These are phyloP conservation scores for Sarocladiaceae sp. DNA, from an alignment of 2,329 filamentous ascomycete genomes.

Conservation along the genomic window DNA sequence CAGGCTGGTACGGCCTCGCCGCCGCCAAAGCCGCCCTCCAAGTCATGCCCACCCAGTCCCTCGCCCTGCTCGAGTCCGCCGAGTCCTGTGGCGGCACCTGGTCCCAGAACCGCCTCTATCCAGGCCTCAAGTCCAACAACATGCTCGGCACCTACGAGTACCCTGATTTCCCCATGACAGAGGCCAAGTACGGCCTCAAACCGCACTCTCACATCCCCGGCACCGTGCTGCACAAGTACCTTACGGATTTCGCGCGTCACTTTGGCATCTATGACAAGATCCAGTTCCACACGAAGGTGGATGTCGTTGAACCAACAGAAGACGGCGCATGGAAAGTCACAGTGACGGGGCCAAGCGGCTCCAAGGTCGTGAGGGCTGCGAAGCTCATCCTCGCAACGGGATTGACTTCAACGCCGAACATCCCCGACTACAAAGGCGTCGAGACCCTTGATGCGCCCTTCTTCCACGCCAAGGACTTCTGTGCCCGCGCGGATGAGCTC, in stretches of 20 bases:
- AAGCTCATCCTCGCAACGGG: conserved; percentile 44
- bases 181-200: conserved; percentile 33
- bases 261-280: conserved; percentile 44
- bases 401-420: conserved; percentile 35
- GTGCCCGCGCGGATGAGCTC: conserved; percentile 24
- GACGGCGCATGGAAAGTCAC: conserved; percentile 15
- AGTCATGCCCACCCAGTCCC: conserved; percentile 36
- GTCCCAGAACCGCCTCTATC: conserved; percentile 52
- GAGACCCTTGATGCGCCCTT: conserved; percentile 30
- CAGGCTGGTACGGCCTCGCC: conserved; percentile 45
- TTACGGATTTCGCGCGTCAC: conserved; percentile 30
- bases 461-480: conserved; percentile 37
- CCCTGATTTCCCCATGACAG: conserved; percentile 55
- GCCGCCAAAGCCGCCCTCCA: conserved; percentile 46
- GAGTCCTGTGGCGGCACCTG: conserved; percentile 53
- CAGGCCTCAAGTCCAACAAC: conserved; percentile 58
- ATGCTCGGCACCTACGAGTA: conserved; percentile 57
- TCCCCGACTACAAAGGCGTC: conserved; percentile 30
- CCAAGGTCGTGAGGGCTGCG: conserved; percentile 17
- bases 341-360: conserved; percentile 2
- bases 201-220: conserved; percentile 29
- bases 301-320: conserved; percentile 26
- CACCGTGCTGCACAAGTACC: conserved; percentile 27
- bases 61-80: conserved; percentile 45
- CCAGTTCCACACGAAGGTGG: conserved; percentile 44